Conservation (phyloP, 768 basidiomycete genomes). For the Phanerochaete carnosa region DNA sequence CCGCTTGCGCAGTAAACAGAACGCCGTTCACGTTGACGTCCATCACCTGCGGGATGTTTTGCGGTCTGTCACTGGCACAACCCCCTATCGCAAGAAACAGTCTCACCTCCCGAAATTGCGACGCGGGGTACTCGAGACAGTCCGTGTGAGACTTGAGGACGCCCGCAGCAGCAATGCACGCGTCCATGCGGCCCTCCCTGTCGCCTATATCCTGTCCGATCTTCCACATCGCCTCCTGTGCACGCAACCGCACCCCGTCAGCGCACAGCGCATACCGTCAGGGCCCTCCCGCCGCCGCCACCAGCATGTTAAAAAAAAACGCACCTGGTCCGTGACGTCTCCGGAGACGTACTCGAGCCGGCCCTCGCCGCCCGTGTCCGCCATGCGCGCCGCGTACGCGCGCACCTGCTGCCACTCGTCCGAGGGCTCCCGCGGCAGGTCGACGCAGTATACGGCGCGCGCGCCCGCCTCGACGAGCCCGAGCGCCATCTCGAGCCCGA, state of each 20-base stretch:
- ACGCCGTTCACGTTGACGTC: constrained; percentile 55
- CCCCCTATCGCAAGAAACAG: background rate
- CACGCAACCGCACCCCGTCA: background rate
- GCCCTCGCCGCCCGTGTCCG: constrained; percentile 18
- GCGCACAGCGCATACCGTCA: background rate
- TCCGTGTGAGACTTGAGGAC: constrained; percentile 53
- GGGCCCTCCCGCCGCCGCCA: no score
- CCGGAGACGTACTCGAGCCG: constrained; percentile 60
- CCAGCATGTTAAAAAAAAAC: constrained; percentile 21
- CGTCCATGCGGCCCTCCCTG: constrained; percentile 67
- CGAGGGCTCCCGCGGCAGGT: constrained; percentile 53
- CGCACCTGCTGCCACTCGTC: constrained; percentile 53
- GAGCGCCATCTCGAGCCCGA: constrained; percentile 84
- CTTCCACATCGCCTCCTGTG: constrained; percentile 40
- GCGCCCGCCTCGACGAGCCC: constrained; percentile 73
- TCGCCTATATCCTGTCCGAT: constrained; percentile 57
- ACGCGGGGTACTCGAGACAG: constrained; percentile 63
- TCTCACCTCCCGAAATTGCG: constrained; percentile 59
- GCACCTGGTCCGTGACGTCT: constrained; percentile 63
- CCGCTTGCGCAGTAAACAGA: constrained; percentile 34
- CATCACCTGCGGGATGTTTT: constrained; percentile 45
- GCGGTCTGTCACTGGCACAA: background rate
- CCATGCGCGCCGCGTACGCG: constrained; percentile 35
- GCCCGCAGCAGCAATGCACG: constrained; percentile 77
- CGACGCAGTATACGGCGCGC: constrained; percentile 61